These are phyloP conservation scores for Hanseniaspora meyeri DNA, from an alignment of 805 yeast species.

Conservation along the genomic window DNA sequence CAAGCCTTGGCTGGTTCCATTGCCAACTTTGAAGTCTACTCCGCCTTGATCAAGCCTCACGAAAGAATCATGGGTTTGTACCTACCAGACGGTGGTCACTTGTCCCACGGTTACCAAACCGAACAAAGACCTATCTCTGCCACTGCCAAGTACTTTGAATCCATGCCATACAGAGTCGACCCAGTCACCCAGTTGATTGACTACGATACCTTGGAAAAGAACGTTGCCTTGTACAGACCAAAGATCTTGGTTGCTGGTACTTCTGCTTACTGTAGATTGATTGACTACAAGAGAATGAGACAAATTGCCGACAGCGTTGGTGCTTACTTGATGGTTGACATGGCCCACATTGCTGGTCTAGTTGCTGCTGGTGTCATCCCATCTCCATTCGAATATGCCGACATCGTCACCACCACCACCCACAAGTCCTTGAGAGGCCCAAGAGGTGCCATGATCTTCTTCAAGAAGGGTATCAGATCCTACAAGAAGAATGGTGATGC, in stretches of 20 bases:
- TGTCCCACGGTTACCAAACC: constrained; percentile 97
- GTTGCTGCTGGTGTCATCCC: constrained; percentile 92
- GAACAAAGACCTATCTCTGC: constrained; percentile 86
- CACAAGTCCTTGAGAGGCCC: constrained; percentile 99
- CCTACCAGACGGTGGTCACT: constrained; percentile 97
- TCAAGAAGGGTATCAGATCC: constrained; percentile 88
- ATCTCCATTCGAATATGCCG: constrained; percentile 93
- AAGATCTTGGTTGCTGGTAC: constrained; percentile 96
- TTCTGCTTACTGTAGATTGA: constrained; percentile 91
- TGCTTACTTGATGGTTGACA: constrained; percentile 89
- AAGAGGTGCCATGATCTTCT: constrained; percentile 99
- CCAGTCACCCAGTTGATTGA: constrained; percentile 88
- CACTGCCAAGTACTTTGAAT: constrained; percentile 91
- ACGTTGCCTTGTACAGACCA: constrained; percentile 87
- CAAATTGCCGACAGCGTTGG: constrained; percentile 94
- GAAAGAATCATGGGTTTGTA: constrained; percentile 97
- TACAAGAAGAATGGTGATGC: constrained; percentile 88
- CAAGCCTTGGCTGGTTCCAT: constrained; percentile 96
- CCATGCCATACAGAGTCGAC: constrained; percentile 95
- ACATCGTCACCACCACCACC: constrained; percentile 95
- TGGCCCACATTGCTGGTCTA: constrained; percentile 97
- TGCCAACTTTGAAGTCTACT: constrained; percentile 92
- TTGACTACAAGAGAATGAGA: constrained; percentile 94
- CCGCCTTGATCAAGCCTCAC: constrained; percentile 87
- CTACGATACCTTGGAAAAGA: constrained; percentile 86